Conservation (phyloP, 2,329 filamentous ascomycete species). For the Colletotrichum cuscutae region DNA sequence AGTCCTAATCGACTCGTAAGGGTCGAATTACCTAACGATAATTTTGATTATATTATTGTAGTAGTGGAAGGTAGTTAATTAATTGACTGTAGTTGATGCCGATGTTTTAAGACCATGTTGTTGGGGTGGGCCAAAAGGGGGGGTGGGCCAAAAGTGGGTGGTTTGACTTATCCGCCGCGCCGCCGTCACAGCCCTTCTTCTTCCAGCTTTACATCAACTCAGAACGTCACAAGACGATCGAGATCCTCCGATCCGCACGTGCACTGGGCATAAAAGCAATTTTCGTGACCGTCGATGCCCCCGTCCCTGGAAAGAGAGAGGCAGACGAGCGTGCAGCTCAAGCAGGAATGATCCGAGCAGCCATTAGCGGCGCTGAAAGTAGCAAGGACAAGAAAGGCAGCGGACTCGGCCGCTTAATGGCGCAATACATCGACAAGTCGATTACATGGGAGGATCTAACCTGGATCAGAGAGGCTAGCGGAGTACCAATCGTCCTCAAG, state of each 20-base stretch:
- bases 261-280: slow-evolving; percentile 60
- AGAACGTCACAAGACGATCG: slow-evolving; percentile 60
- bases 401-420: slow-evolving; percentile 55
- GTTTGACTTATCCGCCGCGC: slow-evolving; percentile 46
- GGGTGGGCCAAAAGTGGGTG: too few relatives aligned
- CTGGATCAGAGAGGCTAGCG: slow-evolving; percentile 65
- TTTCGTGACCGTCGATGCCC: slow-evolving; percentile 68
- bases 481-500: slow-evolving; percentile 71
- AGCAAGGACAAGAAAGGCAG: slow-evolving; percentile 62
- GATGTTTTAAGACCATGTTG: too few relatives aligned
- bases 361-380: slow-evolving; percentile 55
- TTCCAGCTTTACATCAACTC: slow-evolving; percentile 73
- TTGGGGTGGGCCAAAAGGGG: too few relatives aligned
- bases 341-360: slow-evolving; percentile 51
- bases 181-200: slow-evolving; percentile 55
- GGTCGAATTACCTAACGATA: too few relatives aligned
- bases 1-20: too few relatives aligned
- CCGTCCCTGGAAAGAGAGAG: slow-evolving; percentile 65
- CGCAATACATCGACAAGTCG: slow-evolving; percentile 65
- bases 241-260: slow-evolving; percentile 56
- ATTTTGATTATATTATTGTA: too few relatives aligned
- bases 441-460: slow-evolving; percentile 72
- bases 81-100: too few relatives aligned
- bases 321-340: slow-evolving; percentile 56
- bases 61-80: too few relatives aligned